phyloP scores from a whole-genome alignment of 2,329 filamentous ascomycete species.

The Exophiala sp. region DNA sequence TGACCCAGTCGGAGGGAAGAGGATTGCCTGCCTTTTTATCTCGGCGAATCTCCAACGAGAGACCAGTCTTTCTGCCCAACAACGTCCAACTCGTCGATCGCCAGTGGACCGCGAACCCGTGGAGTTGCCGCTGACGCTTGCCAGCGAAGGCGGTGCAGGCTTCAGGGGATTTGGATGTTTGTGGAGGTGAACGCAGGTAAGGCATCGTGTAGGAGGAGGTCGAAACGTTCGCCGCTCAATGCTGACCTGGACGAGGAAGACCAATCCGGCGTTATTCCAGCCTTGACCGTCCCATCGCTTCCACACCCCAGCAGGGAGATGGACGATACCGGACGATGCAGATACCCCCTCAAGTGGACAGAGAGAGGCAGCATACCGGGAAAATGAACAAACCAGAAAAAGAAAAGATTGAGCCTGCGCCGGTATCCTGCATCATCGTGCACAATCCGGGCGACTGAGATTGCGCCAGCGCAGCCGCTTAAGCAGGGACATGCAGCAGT shows the following conservation, averaged over 20 bases:
- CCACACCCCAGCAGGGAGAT: too few species aligned
- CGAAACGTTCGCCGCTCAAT: not conserved
- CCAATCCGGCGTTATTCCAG: not conserved
- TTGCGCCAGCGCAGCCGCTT: constrained; percentile 23
- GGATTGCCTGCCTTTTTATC: not conserved
- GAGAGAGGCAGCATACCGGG: not conserved
- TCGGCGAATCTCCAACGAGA: constrained; percentile 10
- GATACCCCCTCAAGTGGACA: not conserved
- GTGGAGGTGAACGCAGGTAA: too few species aligned
- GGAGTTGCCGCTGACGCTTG: constrained; percentile 4
- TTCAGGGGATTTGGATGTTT: not conserved
- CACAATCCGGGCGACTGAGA: constrained; percentile 12
- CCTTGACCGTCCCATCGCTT: too few species aligned
- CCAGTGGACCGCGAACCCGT: constrained; percentile 11
- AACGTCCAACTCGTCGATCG: constrained; percentile 6
- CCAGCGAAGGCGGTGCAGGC: not conserved
- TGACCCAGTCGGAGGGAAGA: constrained; percentile 9
- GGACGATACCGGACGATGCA: not conserved
- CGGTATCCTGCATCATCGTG: not conserved
- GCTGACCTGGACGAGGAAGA: constrained; percentile 2
- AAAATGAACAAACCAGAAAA: not conserved
- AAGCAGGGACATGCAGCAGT: constrained; percentile 21
- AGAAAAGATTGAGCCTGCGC: not conserved
- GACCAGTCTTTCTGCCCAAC: constrained; percentile 18
- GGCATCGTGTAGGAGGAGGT: too few species aligned